Conservation (phyloP, 176 grass and related monocot genomes). For the Metroxylon sagu region DNA sequence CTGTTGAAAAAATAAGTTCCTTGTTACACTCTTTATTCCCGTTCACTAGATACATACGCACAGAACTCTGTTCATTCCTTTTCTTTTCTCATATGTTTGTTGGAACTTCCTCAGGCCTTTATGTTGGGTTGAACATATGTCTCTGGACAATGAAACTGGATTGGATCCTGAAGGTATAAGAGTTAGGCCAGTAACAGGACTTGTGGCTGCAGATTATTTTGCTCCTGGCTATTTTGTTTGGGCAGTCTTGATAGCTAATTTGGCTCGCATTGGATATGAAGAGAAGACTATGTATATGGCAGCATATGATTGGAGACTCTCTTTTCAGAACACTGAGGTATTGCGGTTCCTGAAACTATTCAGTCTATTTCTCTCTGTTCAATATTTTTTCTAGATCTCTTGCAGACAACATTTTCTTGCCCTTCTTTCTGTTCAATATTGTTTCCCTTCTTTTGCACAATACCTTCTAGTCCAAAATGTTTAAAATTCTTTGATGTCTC, state of each 20-base stretch:
- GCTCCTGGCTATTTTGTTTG: conserved; percentile 99
- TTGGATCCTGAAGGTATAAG: conserved; percentile 85
- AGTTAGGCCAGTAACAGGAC: conserved; percentile 78
- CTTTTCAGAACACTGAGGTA: conserved; percentile 98
- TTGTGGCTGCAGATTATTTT: conserved; percentile 97
- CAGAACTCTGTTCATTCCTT: conserved; percentile 1
- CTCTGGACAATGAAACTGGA: conserved; percentile 95
- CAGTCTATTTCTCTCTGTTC: background rate
- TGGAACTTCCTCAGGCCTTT: conserved; percentile 56
- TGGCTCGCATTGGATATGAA: conserved; percentile 96
- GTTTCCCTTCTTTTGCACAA: background rate
- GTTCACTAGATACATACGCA: no score
- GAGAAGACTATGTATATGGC: conserved; percentile 99
- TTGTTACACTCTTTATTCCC: no score
- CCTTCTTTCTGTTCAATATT: background rate
- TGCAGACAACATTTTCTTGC: background rate
- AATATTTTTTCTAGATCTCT: background rate
- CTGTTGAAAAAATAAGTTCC: no score
- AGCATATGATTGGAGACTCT: conserved; percentile 98
- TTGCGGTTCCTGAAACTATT: background rate
- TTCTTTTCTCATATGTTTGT: conserved; percentile 2
- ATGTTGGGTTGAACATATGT: conserved; percentile 99
- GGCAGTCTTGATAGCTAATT: conserved; percentile 96
- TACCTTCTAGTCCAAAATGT: background rate
- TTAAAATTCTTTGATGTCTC: no score